Evolutionary conservation across 2,329 filamentous ascomycete genomes (phyloP).

Genomic region (Fusarium sp.): DNA sequence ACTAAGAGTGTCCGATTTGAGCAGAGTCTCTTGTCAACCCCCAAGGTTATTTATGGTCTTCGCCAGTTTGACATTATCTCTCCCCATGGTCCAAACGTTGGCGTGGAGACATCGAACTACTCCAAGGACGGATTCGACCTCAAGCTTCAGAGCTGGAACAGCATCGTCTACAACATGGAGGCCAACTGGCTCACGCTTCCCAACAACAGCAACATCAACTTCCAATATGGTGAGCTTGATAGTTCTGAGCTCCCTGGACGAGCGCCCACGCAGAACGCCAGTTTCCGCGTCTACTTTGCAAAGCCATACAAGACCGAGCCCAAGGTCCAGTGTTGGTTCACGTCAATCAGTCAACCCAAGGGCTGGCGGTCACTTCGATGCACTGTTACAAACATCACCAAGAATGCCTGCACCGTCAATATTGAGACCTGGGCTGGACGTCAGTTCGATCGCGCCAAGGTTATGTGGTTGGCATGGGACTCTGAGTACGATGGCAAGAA

Average conservation of each 20-base stretch:
- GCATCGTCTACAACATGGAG: background rate
- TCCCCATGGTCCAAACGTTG: constrained; percentile 1
- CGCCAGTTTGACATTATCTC: background rate
- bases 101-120: background rate
- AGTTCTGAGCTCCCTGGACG: background rate
- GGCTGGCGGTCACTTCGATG: background rate
- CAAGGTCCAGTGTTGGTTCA: constrained; percentile 1
- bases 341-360: background rate
- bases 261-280: background rate
- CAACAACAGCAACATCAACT: background rate
- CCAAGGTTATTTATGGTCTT: constrained; percentile 1
- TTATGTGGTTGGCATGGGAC: constrained; percentile 12
- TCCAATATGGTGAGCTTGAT: background rate
- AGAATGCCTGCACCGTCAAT: background rate
- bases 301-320: background rate
- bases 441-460: constrained; percentile 4
- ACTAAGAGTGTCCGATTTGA: background rate
- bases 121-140: constrained; percentile 1
- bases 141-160: constrained; percentile 3
- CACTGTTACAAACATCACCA: background rate
- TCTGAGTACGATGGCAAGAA: constrained; percentile 4
- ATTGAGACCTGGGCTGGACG: constrained; percentile 1
- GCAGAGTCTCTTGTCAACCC: background rate
- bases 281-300: background rate
- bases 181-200: constrained; percentile 1